Percentiles rank a stretch among this genome's conserved stretches.
Conservation (phyloP, 2,329 filamentous ascomycete species). For the Colletotrichum sp. region DNA sequence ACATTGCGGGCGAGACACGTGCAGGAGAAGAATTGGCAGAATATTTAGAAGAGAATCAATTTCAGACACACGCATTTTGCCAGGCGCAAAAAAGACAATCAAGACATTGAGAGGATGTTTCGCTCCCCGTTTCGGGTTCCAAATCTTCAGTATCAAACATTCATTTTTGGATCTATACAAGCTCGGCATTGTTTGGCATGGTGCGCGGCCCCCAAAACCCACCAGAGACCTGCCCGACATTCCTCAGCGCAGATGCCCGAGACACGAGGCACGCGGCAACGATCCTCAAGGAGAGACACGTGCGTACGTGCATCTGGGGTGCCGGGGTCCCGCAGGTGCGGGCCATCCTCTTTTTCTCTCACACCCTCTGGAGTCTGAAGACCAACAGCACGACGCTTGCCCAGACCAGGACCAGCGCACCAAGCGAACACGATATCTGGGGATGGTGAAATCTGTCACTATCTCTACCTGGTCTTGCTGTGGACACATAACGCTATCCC, state of each 20-base stretch:
- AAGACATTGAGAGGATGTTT: neutral
- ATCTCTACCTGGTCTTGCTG: constrained; percentile 48
- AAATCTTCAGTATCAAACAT: neutral
- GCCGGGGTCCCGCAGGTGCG: neutral
- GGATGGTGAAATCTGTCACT: neutral
- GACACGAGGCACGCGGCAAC: neutral
- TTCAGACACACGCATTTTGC: neutral
- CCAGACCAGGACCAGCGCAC: neutral
- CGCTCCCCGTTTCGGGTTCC: neutral
- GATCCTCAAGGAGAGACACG: neutral
- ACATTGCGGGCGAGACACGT: neutral
- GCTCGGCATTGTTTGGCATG: neutral
- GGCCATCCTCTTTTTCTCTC: neutral
- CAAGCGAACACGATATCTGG: neutral
- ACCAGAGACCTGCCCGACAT: neutral
- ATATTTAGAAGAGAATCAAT: neutral
- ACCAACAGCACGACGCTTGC: neutral
- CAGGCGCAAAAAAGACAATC: constrained; percentile 1
- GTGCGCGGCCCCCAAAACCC: neutral
- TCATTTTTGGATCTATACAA: neutral
- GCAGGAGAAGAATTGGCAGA: neutral
- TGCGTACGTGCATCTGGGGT: neutral
- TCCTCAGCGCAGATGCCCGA: neutral
- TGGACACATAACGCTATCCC: constrained; percentile 88
- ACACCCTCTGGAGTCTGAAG: neutral